Percentiles rank a stretch among this genome's conserved stretches.
Conservation (phyloP, 306 rosid genomes). For the Hylodesmum podocarpum region DNA sequence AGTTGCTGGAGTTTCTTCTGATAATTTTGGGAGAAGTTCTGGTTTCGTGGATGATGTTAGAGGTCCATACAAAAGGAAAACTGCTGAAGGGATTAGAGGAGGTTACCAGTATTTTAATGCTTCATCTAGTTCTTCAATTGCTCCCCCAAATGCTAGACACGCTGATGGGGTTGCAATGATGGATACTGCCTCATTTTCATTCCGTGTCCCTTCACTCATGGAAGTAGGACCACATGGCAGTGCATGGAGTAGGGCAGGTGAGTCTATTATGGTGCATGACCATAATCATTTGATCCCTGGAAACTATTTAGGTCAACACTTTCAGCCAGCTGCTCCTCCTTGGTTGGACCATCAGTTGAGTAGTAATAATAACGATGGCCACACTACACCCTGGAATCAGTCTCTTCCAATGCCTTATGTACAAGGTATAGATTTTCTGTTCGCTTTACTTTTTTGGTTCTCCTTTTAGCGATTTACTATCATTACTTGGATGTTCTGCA, state of each 20-base stretch:
- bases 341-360: conserved; percentile 79
- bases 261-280: conserved; percentile 58
- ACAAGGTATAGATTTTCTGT: conserved; percentile 44
- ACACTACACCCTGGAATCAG: conserved; percentile 70
- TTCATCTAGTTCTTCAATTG: conserved; percentile 61
- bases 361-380: conserved; percentile 54
- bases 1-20: conserved; percentile 53
- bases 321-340: conserved; percentile 65
- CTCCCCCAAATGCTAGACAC: conserved; percentile 61
- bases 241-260: conserved; percentile 58
- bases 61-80: conserved; percentile 83
- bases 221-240: conserved; percentile 59
- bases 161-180: conserved; percentile 63
- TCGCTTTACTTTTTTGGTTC: conserved; percentile 19
- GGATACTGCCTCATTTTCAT: conserved; percentile 54
- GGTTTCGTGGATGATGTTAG: conserved; percentile 67
- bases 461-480: conserved; percentile 7
- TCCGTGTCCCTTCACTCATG: conserved; percentile 51
- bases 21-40: conserved; percentile 60
- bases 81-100: conserved; percentile 64
- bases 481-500: background rate
- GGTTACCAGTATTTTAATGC: conserved; percentile 57
- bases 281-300: conserved; percentile 64
- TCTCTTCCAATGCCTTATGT: conserved; percentile 59
- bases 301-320: conserved; percentile 75